phyloP scores from a whole-genome alignment of 768 basidiomycete species.

The Daedalea quercina region DNA sequence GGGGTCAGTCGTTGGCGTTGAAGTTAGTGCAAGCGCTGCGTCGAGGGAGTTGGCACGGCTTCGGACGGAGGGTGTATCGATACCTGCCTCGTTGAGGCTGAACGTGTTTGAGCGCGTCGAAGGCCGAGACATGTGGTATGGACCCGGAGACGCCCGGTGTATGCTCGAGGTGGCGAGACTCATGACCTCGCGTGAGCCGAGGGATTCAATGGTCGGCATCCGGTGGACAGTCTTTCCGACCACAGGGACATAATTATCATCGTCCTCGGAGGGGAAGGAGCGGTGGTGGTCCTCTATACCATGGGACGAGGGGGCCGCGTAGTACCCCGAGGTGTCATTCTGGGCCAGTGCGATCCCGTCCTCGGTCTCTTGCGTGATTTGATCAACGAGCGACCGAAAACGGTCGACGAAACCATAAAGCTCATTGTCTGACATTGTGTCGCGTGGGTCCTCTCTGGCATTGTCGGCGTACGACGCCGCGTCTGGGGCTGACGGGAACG shows the following conservation, averaged over 20 bases:
- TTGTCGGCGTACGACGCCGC: neutral
- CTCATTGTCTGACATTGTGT: conserved; percentile 25
- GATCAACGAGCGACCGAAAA: conserved; percentile 43
- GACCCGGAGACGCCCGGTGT: conserved; percentile 6
- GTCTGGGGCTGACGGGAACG: conserved; percentile 5
- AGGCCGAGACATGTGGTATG: conserved; percentile 15
- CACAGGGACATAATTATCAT: conserved; percentile 47
- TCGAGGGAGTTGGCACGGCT: conserved; percentile 21
- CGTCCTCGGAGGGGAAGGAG: conserved; percentile 8
- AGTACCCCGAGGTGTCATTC: conserved; percentile 6
- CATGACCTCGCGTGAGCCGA: conserved; percentile 56
- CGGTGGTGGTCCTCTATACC: neutral
- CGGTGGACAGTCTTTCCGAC: conserved; percentile 60
- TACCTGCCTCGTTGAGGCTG: conserved; percentile 13
- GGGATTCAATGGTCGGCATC: conserved; percentile 77
- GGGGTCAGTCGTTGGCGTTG: conserved; percentile 10
- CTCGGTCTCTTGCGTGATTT: conserved; percentile 48
- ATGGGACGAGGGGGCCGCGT: neutral
- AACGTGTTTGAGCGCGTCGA: conserved; percentile 23
- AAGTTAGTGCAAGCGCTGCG: conserved; percentile 17
- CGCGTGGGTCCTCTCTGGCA: neutral
- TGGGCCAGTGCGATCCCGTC: conserved; percentile 35
- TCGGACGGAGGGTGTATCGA: conserved; percentile 15
- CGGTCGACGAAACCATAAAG: conserved; percentile 39
- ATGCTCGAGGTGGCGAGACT: conserved; percentile 18